Percentiles rank a stretch among this genome's conserved stretches.
phyloP scores from a whole-genome alignment of 2,329 filamentous ascomycete genomes.

The Rasamsonia emersonii region DNA sequence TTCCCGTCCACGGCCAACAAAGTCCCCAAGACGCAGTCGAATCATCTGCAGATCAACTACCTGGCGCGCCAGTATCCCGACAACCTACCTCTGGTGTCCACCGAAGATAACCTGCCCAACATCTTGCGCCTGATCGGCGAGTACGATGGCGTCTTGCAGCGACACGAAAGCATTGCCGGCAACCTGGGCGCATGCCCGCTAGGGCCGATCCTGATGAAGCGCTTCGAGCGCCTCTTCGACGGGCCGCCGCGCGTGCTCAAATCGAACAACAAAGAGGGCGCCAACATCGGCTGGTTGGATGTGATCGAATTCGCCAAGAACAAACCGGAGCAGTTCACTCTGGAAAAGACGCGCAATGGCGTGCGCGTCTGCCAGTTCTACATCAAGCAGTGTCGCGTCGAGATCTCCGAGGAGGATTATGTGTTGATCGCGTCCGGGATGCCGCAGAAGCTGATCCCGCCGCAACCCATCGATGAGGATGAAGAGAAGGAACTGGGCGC shows the following conservation, averaged over 20 bases:
- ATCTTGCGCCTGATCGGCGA: conserved; percentile 65
- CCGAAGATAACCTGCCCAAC: conserved; percentile 63
- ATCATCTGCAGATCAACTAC: conserved; percentile 60
- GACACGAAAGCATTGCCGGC: conserved; percentile 78
- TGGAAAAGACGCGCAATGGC: conserved; percentile 61
- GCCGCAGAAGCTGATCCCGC: conserved; percentile 71
- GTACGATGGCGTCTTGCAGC: conserved; percentile 76
- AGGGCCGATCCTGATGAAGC: conserved; percentile 73
- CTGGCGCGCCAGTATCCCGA: conserved; percentile 55
- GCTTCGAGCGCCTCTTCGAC: conserved; percentile 79
- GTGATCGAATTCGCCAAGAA: conserved; percentile 75
- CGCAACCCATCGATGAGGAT: conserved; percentile 74
- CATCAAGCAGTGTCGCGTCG: conserved; percentile 69
- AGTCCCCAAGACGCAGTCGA: conserved; percentile 45
- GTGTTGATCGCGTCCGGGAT: conserved; percentile 74
- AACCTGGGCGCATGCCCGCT: conserved; percentile 77
- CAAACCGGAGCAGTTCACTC: conserved; percentile 67
- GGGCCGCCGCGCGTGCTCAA: conserved; percentile 62
- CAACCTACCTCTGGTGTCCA: conserved; percentile 53
- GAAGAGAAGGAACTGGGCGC: conserved; percentile 79
- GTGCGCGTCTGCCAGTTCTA: conserved; percentile 70
- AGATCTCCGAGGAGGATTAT: conserved; percentile 84
- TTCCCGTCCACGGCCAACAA: conserved; percentile 37
- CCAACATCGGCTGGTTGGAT: conserved; percentile 70
- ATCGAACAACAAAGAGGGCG: conserved; percentile 52